phyloP scores from a whole-genome alignment of 1,284 basidiomycete genomes.

The Ustilago crameri region DNA sequence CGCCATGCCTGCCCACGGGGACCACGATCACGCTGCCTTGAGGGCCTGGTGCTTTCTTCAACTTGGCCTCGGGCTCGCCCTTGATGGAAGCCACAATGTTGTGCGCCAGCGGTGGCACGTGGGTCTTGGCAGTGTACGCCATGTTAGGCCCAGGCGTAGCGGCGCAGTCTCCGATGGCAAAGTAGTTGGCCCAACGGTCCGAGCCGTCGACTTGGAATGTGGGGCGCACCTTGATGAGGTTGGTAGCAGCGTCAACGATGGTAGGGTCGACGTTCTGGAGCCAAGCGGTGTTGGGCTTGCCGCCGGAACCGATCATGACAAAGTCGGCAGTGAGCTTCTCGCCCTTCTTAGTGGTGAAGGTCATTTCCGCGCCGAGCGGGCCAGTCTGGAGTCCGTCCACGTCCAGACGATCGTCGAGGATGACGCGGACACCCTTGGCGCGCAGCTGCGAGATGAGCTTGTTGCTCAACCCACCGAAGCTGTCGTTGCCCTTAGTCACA shows the following conservation, averaged over 20 bases:
- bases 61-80: slow-evolving; percentile 3
- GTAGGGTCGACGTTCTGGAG: slow-evolving; percentile 61
- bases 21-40: slow-evolving; percentile 22
- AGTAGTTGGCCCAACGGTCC: slow-evolving; percentile 38
- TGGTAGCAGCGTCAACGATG: slow-evolving; percentile 52
- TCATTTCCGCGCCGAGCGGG: neutral
- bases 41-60: slow-evolving; percentile 13
- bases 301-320: slow-evolving; percentile 69
- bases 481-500: slow-evolving; percentile 37
- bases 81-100: slow-evolving; percentile 49
- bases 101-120: slow-evolving; percentile 39
- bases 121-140: slow-evolving; percentile 16
- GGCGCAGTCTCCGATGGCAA: slow-evolving; percentile 62
- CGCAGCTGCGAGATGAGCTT: slow-evolving; percentile 61
- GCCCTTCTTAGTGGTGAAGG: slow-evolving; percentile 33
- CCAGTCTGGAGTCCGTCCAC: slow-evolving; percentile 43
- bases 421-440: slow-evolving; percentile 61
- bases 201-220: slow-evolving; percentile 29
- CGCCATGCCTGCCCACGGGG: slow-evolving; percentile 43
- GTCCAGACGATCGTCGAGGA: slow-evolving; percentile 54
- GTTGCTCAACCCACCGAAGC: slow-evolving; percentile 32
- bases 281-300: slow-evolving; percentile 68
- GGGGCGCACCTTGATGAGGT: slow-evolving; percentile 67
- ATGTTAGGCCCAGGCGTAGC: slow-evolving; percentile 52
- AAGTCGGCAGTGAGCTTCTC: slow-evolving; percentile 67